Percentiles rank a stretch among this genome's conserved stretches.
Evolutionary conservation across 805 yeast species (phyloP).

Genomic region (Komagataella pastoris): DNA sequence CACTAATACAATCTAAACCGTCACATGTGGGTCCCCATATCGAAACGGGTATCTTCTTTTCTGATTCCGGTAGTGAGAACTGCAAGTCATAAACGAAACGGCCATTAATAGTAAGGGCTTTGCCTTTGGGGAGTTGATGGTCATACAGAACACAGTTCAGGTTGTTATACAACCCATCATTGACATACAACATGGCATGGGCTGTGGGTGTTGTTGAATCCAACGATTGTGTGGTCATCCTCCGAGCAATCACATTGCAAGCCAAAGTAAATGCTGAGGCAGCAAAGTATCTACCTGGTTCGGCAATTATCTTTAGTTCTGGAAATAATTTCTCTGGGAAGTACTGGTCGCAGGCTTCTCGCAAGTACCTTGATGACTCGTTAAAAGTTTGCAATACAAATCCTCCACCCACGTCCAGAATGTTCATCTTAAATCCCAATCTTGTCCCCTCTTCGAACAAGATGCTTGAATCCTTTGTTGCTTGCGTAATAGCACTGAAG

Average conservation of each 20-base stretch:
- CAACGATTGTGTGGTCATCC: slow-evolving; percentile 23
- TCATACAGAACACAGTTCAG: slow-evolving; percentile 89
- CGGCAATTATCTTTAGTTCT: slow-evolving; percentile 54
- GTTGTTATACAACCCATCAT: slow-evolving; percentile 94
- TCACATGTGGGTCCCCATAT: slow-evolving; percentile 99
- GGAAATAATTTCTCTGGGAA: slow-evolving; percentile 36
- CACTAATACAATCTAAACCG: slow-evolving; percentile 76
- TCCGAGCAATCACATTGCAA: slow-evolving; percentile 73
- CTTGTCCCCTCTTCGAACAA: slow-evolving; percentile 49
- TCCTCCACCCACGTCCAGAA: slow-evolving; percentile 92
- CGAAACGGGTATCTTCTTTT: slow-evolving; percentile 28
- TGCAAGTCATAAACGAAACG: slow-evolving; percentile 27
- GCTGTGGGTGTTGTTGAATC: slow-evolving; percentile 10
- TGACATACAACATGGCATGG: slow-evolving; percentile 65
- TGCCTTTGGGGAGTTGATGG: slow-evolving; percentile 71
- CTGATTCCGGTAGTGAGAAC: slow-evolving; percentile 8
- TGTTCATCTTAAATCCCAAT: slow-evolving; percentile 32
- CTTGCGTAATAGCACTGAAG: slow-evolving; percentile 48
- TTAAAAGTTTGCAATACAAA: slow-evolving; percentile 51
- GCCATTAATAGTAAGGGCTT: slow-evolving; percentile 44
- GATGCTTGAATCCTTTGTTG: slow-evolving; percentile 54
- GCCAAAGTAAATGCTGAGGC: slow-evolving; percentile 80
- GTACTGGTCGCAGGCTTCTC: slow-evolving; percentile 34
- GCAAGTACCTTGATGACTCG: slow-evolving; percentile 43
- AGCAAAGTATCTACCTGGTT: slow-evolving; percentile 87